Evolutionary conservation across 805 yeast genomes (phyloP), one percentile per base, ranked within the genome.

Genomic region (Wickerhamiella vanderwaltii): DNA sequence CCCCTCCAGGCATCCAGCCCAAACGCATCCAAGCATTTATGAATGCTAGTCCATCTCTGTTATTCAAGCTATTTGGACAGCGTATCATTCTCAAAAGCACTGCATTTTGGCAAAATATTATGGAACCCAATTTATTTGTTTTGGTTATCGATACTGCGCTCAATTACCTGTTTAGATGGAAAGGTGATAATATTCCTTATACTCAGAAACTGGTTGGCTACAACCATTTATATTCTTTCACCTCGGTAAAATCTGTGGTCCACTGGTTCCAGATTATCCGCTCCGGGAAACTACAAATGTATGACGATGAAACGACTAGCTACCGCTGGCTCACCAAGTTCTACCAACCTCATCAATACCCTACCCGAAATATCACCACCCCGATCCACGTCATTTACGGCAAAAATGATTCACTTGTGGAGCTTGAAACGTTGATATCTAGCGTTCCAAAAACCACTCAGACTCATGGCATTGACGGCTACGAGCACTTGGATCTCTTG

Each of bases 211-310:
- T 75, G 36, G 69, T 82, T n/a, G 72, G 83, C 12, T 88, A 84
- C 59, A 75, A 84, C 13, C 96, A 91, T 58, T 65, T 88, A 42
- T 88, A 87, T 62, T 82, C 95, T 1, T 80, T 94, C 17, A 85
- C 97, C 0, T 76, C 87, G 2, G 97, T 87, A 19, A 88, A 87
- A 59, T 73, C 82, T 7, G 86, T 85, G 34, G 96, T 86, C n/a
- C 95, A 85, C 60, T 85, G 95, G 95, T 84, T 85, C 54, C 95
- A 85, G 61, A 87, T 88, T 41, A 82, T 88, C 47, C 68, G 79
- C 40, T 68, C 80, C 5, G 73, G 73, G 35, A 44, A 49, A 6
- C 87, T 88, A 59, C 95, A 87, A 59, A 80, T 91, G 94, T 88
- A 76, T 60, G 95, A 85, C 46, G 94, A 84, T 48, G 65, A 58